Percentiles rank a stretch among this genome's conserved stretches.
These are phyloP conservation scores for Paulownia fortunei DNA, from an alignment of 257 asterid genomes.

Conservation along the genomic window DNA sequence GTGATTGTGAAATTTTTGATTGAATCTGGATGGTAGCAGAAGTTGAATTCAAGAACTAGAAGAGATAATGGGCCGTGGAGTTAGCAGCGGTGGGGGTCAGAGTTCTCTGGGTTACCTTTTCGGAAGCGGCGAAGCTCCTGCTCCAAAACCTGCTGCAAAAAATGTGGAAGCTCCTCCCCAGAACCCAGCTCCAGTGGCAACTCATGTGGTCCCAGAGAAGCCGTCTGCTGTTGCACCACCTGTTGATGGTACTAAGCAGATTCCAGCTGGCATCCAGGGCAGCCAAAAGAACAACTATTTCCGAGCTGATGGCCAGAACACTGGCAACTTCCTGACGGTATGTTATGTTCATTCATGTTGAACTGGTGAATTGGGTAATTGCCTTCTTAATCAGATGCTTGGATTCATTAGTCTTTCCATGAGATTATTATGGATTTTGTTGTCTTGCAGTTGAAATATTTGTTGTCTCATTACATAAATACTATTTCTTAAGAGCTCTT, in stretches of 20 bases:
- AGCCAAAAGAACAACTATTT: conserved; percentile 62
- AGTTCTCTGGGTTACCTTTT: conserved; percentile 89
- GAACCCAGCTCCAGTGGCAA: conserved; percentile 44
- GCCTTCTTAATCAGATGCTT: neutral
- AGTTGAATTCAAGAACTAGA: conserved; percentile 7
- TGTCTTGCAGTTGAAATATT: neutral
- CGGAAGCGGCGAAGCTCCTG: conserved; percentile 69
- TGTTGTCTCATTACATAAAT: neutral
- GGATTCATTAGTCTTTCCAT: neutral
- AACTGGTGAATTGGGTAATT: neutral
- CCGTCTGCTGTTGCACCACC: conserved; percentile 52
- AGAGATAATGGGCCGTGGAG: conserved; percentile 80
- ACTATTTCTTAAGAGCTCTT: neutral
- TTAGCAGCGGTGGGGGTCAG: conserved; percentile 90
- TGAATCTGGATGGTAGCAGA: conserved; percentile 19
- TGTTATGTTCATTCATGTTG: conserved; percentile 15
- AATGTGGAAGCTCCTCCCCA: conserved; percentile 51
- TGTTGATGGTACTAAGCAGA: conserved; percentile 49
- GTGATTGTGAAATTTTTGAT: neutral
- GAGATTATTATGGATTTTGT: neutral
- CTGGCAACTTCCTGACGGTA: conserved; percentile 87
- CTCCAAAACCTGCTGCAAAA: conserved; percentile 54
- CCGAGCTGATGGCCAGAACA: conserved; percentile 85
- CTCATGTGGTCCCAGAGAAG: conserved; percentile 48
- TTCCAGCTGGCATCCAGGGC: conserved; percentile 80